Evolutionary conservation across 306 rosid genomes (phyloP), one percentile per base, ranked within the genome.

Genomic region (Quercus mongolica): DNA sequence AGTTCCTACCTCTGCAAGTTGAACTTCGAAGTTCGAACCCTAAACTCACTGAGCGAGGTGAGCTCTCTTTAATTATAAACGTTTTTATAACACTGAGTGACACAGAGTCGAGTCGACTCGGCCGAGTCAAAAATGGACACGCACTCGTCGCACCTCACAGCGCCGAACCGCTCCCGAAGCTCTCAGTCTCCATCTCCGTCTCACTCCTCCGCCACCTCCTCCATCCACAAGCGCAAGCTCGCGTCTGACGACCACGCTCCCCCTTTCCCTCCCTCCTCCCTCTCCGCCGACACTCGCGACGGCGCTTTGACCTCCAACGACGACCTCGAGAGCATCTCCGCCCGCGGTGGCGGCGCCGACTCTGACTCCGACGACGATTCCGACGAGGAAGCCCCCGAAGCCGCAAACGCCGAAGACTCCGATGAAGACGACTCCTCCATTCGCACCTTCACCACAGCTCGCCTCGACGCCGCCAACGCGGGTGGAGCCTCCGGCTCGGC

Each of bases 311-410:
- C 98, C 20, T 88, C 98, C 76, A 95, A 91, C 49, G 99, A 95
- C 78, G 98, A 93, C 74, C 97, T 95, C 67, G 97, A 93, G 86
- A 95, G 99, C 89, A 96, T 96, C 46, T 96, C 99, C 19, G 96
- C 93, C 25, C 90, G 97, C 2, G 94, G 98, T 5, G 91, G 91
- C 5, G 98, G 90, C 51, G 91, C 89, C 25, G 97, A 93, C 67
- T 92, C 97, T 67, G 98, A 95, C 63, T 93, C 97, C 38, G 98
- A 92, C 38, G 90, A 86, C 52, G 98, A 95, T 62, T 93, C 97
- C 31, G 98, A 92, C 63, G 90, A 84, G 30, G 88, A 85, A 28
- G 91, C 90, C 38, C 96, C 83, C 4, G 88, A 85, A 25, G 91
- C 90, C 31, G 94, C 83, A 55, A 97, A 88, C 25, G 91, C 90